These are phyloP conservation scores for Phaffia rhodozyma DNA, from an alignment of 1,284 basidiomycete genomes.

Conservation along the genomic window DNA sequence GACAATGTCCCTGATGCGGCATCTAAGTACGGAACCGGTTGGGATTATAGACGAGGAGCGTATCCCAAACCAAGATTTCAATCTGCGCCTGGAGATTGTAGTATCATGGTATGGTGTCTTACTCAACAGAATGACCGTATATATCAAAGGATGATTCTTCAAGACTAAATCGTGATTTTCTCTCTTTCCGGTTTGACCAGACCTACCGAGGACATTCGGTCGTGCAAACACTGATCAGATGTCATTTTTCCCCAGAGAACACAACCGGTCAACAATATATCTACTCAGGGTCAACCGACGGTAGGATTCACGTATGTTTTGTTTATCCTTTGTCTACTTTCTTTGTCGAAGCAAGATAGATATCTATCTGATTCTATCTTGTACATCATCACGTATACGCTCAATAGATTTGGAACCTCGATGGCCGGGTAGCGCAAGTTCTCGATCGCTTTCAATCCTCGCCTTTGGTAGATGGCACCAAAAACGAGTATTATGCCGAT, in stretches of 20 bases:
- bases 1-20: conserved; percentile 42
- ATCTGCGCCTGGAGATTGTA: conserved; percentile 73
- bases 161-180: neutral
- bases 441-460: conserved; percentile 62
- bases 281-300: conserved; percentile 81
- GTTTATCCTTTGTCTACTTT: neutral
- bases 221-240: conserved; percentile 84
- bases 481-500: conserved; percentile 29
- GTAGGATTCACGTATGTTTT: conserved; percentile 58
- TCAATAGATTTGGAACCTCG: conserved; percentile 80
- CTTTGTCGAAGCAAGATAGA: conserved; percentile 16
- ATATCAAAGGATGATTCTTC: neutral
- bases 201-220: conserved; percentile 86
- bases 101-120: conserved; percentile 53
- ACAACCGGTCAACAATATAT: conserved; percentile 88
- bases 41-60: conserved; percentile 43
- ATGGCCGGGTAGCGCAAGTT: conserved; percentile 70
- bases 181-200: neutral
- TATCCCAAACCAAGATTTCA: conserved; percentile 53
- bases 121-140: neutral
- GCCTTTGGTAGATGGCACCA: conserved; percentile 9
- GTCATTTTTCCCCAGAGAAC: conserved; percentile 83
- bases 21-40: conserved; percentile 43
- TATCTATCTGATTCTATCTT: neutral
- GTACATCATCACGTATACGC: neutral